Percentiles rank a stretch among this genome's conserved stretches.
Evolutionary conservation across 2,329 filamentous ascomycete genomes (phyloP).

Genomic region (Cercospora sp.): DNA sequence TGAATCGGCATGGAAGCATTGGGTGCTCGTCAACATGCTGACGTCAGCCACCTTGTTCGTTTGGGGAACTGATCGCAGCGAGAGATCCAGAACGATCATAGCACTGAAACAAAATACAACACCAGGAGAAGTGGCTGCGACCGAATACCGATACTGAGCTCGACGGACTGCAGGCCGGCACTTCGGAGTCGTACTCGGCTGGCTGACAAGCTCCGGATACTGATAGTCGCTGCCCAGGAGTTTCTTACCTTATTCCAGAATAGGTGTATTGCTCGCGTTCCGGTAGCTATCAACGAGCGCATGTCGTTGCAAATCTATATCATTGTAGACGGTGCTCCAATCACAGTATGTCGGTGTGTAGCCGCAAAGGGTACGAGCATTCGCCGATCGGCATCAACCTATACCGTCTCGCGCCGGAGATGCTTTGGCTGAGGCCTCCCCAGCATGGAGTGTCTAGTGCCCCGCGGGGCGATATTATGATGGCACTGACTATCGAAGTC

Average conservation of each 20-base stretch:
- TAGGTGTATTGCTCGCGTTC: not conserved
- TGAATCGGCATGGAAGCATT: not conserved
- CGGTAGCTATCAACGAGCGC: not conserved
- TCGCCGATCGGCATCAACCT: not conserved
- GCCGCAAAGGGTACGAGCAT: not conserved
- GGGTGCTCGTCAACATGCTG: not conserved
- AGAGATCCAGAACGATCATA: not conserved
- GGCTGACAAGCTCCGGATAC: not conserved
- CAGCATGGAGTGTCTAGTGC: not conserved
- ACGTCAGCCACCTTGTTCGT: not conserved
- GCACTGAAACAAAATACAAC: not conserved
- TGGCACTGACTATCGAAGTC: not conserved
- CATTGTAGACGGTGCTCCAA: not conserved
- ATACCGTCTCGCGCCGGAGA: not conserved
- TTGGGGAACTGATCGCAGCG: not conserved
- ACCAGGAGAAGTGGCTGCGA: not conserved
- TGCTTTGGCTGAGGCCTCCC: not conserved
- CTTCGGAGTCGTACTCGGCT: not conserved
- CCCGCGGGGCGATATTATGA: no score
- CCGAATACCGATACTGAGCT: not conserved
- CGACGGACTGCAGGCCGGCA: not conserved
- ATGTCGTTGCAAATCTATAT: not conserved
- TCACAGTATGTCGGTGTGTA: not conserved
- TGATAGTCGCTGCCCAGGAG: not conserved
- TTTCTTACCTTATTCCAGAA: not conserved